These are phyloP conservation scores for Golubevia sp. DNA, from an alignment of 1,284 basidiomycete genomes.

Conservation along the genomic window DNA sequence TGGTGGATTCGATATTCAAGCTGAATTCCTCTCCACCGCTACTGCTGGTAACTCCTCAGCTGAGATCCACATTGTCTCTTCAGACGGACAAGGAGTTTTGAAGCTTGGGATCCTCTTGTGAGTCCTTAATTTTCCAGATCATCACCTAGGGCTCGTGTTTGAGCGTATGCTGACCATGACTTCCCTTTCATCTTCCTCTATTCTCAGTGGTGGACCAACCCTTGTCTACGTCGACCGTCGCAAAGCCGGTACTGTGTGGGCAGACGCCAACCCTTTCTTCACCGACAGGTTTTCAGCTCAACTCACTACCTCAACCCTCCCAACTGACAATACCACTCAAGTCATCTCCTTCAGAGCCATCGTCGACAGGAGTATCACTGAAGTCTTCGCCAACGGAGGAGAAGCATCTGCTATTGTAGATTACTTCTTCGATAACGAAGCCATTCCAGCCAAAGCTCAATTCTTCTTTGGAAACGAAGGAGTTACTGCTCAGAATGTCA, in stretches of 20 bases:
- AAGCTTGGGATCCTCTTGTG: background rate
- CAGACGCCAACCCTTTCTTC: conserved; percentile 53
- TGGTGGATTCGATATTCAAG: conserved; percentile 57
- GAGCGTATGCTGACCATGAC: conserved; percentile 9
- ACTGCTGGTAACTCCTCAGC: conserved; percentile 1
- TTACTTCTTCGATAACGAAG: conserved; percentile 36
- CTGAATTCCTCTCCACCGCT: conserved; percentile 39
- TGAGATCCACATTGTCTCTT: background rate
- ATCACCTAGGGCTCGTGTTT: conserved; percentile 12
- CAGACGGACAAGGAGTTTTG: background rate
- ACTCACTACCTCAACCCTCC: conserved; percentile 7
- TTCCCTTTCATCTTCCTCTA: conserved; percentile 41
- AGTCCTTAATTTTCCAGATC: background rate
- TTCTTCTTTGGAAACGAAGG: conserved; percentile 28
- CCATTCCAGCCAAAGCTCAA: conserved; percentile 18
- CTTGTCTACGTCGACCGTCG: conserved; percentile 58
- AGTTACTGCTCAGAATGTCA: conserved; percentile 19
- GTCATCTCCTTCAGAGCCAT: conserved; percentile 32
- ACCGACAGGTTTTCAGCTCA: conserved; percentile 49
- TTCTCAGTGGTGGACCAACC: conserved; percentile 42
- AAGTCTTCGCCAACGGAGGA: conserved; percentile 58
- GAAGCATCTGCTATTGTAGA: conserved; percentile 26
- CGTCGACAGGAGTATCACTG: conserved; percentile 54
- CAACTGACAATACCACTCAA: conserved; percentile 3
- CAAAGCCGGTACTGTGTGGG: conserved; percentile 39